phyloP scores from a whole-genome alignment of 2,329 filamentous ascomycete species.

The Colletotrichum sp. region DNA sequence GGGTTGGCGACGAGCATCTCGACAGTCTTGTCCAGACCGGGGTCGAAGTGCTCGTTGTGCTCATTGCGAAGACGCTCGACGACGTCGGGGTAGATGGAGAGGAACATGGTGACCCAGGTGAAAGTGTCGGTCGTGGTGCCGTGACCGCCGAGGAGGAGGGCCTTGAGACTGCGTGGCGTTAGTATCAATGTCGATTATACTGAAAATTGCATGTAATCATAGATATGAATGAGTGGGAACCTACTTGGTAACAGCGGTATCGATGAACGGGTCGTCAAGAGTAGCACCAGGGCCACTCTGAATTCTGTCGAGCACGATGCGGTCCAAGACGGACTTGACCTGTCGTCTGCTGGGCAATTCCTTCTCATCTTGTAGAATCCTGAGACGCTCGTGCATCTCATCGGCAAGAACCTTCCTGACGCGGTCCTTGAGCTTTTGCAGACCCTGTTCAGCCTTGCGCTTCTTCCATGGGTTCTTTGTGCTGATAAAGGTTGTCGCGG shows the following conservation, averaged over 20 bases:
- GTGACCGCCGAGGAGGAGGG: slow-evolving; percentile 29
- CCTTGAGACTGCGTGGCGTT: slow-evolving; percentile 25
- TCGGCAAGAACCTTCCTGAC: background rate
- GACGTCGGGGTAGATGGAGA: slow-evolving; percentile 25
- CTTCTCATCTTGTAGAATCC: slow-evolving; percentile 18
- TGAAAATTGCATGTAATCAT: background rate
- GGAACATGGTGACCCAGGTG: slow-evolving; percentile 24
- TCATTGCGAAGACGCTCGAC: slow-evolving; percentile 25
- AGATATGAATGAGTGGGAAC: background rate
- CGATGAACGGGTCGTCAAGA: slow-evolving; percentile 22
- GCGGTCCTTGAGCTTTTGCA: slow-evolving; percentile 3
- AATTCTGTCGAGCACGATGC: slow-evolving; percentile 27
- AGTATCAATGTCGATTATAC: background rate
- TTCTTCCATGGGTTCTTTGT: slow-evolving; percentile 12
- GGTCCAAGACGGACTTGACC: slow-evolving; percentile 25
- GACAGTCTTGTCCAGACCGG: slow-evolving; percentile 34
- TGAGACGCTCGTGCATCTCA: slow-evolving; percentile 11
- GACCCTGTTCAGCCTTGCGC: background rate
- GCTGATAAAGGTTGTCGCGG: slow-evolving; percentile 6
- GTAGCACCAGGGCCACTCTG: slow-evolving; percentile 8
- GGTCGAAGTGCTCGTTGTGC: slow-evolving; percentile 29
- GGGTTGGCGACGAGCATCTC: slow-evolving; percentile 45
- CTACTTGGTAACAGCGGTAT: slow-evolving; percentile 23
- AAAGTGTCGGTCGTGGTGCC: slow-evolving; percentile 29
- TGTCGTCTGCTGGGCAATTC: slow-evolving; percentile 19